Conservation (phyloP, 164 flowering plant species). For the Annona cherimola region DNA sequence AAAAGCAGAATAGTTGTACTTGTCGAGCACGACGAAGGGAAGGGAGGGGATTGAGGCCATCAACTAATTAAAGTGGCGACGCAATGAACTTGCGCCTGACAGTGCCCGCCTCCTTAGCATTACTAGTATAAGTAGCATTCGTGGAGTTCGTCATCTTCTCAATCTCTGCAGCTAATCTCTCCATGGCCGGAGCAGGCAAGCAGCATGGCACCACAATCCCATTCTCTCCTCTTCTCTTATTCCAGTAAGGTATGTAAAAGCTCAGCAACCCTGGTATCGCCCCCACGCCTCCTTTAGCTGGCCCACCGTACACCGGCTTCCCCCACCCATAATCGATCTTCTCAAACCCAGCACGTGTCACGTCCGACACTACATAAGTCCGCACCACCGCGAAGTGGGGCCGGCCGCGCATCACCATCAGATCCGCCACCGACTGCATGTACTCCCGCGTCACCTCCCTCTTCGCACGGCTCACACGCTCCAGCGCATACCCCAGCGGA, state of each 20-base stretch:
- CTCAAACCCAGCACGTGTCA: constrained; percentile 38
- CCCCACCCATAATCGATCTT: constrained; percentile 72
- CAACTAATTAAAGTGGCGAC: background rate
- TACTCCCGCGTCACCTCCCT: constrained; percentile 25
- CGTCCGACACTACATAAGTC: constrained; percentile 43
- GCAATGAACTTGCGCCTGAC: background rate
- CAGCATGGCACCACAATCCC: constrained; percentile 49
- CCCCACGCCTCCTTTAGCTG: constrained; percentile 40
- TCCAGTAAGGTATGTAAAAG: constrained; percentile 30
- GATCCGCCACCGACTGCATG: constrained; percentile 26
- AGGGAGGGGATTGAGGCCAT: too few species aligned
- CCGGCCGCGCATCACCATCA: constrained; percentile 29
- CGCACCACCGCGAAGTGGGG: constrained; percentile 31
- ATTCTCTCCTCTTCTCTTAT: constrained; percentile 34
- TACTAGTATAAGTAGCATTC: too few species aligned
- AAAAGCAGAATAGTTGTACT: too few species aligned
- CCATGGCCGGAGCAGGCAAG: constrained; percentile 50
- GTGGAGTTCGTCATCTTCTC: background rate
- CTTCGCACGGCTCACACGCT: constrained; percentile 21
- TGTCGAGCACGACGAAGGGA: too few species aligned
- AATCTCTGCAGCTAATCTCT: constrained; percentile 36
- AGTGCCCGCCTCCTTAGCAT: background rate
- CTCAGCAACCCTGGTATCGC: constrained; percentile 41
- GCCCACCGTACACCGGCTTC: constrained; percentile 40
- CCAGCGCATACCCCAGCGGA: constrained; percentile 25